Evolutionary conservation across 352 stramenopile species (phyloP).

Genomic region (Globisporangium orthogonon): DNA sequence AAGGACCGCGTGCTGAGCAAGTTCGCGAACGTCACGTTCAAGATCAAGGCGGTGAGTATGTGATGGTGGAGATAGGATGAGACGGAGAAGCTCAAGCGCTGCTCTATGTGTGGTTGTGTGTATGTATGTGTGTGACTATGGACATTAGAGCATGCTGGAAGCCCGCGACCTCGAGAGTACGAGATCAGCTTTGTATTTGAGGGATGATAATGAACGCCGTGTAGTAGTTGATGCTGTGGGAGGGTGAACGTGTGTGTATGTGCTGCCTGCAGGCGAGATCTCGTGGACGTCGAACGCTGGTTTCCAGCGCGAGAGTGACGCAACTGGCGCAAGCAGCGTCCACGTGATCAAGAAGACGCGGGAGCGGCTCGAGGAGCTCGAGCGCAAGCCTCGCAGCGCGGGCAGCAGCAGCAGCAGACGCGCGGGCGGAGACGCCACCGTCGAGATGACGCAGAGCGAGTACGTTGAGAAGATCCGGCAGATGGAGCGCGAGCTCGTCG

Average conservation of each 20-base stretch:
- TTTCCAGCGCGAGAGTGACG: conserved; percentile 30
- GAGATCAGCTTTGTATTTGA: neutral
- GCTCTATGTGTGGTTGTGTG: neutral
- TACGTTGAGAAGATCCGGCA: conserved; percentile 74
- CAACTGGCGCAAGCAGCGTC: conserved; percentile 15
- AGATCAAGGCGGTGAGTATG: conserved; percentile 57
- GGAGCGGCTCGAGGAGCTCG: conserved; percentile 59
- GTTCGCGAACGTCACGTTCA: conserved; percentile 59
- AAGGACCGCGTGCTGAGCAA: conserved; percentile 63
- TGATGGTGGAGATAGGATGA: neutral
- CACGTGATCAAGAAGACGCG: conserved; percentile 59
- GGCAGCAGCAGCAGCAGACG: neutral
- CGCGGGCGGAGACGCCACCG: conserved; percentile 22
- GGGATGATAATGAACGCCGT: no score
- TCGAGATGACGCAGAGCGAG: conserved; percentile 81
- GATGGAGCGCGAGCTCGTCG: conserved; percentile 62
- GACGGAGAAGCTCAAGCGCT: no score
- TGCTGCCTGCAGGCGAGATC: conserved; percentile 21
- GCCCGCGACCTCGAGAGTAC: conserved; percentile 57
- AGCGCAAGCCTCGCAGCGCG: conserved; percentile 19
- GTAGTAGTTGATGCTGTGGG: neutral
- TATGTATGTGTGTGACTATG: neutral
- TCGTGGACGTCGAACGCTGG: conserved; percentile 32
- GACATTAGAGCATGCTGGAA: conserved; percentile 57
- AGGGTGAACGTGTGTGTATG: neutral